Percentiles rank a stretch among this genome's conserved stretches.
These are phyloP conservation scores for Wallacemonas rigidus DNA, from an alignment of 208 protist genomes.

Conservation along the genomic window DNA sequence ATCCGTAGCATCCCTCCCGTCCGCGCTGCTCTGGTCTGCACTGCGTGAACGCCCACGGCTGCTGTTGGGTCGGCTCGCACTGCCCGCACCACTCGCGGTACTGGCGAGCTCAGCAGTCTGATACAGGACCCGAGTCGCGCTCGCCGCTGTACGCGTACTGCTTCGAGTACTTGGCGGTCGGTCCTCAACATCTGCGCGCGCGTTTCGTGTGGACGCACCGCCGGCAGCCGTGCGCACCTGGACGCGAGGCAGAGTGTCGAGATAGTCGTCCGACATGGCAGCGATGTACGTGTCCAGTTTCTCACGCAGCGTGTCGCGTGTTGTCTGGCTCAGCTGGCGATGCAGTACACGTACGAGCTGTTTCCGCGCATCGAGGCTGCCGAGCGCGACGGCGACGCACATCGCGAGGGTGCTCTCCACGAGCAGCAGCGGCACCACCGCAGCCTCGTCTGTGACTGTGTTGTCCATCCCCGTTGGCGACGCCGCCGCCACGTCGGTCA, in stretches of 20 bases:
- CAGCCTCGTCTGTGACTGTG: background rate
- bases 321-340: constrained; percentile 28
- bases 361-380: constrained; percentile 37
- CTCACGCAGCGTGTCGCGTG: constrained; percentile 28
- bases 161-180: background rate
- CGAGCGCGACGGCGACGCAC: constrained; percentile 26
- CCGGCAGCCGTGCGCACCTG: constrained; percentile 19
- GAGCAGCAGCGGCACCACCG: constrained; percentile 11
- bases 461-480: background rate
- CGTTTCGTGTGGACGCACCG: no score
- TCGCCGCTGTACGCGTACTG: constrained; percentile 7
- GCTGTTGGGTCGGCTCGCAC: no score
- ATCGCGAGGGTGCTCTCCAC: constrained; percentile 20
- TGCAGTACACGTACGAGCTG: constrained; percentile 27
- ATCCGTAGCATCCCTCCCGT: background rate
- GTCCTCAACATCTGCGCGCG: no score
- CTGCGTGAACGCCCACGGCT: background rate
- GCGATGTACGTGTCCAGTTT: constrained; percentile 17
- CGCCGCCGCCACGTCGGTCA: background rate
- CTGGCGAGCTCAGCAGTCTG: background rate
- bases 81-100: background rate
- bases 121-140: constrained; percentile 13
- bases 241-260: constrained; percentile 38
- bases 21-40: background rate
- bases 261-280: constrained; percentile 27